Base-by-base conservation (phyloP, 192 early-diverging fungal species). In the Backusella westeae region DNA sequence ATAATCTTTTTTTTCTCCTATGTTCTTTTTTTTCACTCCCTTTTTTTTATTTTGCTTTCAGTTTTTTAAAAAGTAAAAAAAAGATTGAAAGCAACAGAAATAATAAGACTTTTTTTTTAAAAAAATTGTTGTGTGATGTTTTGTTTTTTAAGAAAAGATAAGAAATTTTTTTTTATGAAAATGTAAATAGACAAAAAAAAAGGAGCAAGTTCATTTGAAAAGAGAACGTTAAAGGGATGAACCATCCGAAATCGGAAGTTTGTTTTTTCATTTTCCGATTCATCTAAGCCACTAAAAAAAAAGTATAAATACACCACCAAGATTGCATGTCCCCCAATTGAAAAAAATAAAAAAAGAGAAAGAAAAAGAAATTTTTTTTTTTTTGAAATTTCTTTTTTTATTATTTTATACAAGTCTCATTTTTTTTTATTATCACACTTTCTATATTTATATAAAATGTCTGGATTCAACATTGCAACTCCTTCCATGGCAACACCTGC, bases 401-500 rank as follows among this genome's bases (percentile, higher is more conserved):
- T 67, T 67, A 38, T 23, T 71, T n/a, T 71, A 26, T 71, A 38
- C 17, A 42, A 10, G 15, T 39, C 69, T 1, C 29, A 69, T 32
- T 75, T 63, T 63, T 59, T 63, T 26, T 63, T 63, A 63, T 63
- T 29, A 63, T 63, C 56, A 63, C 56, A 63, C 56, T 63, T 63
- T 63, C 56, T 29, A 63, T 63, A 63, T 63, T 63, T 63, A 63
- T 63, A 63, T 56, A 79, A 39, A 39, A 81, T 81, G 80, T 81
- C 80, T 44, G 80, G 80, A 75, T 81, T 81, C 72, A 81, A 81
- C 65, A 81, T 81, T 77, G 80, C 80, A 44, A 81, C 80, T 4
- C 78, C 78, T 39, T 76, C 80, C 23, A 77, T 81, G 69, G 69
- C 74, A 34, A 81, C 80, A 39, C 80, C 80, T 53, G 77, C 80